Evolutionary conservation across 192 early-diverging fungal genomes (phyloP).

Genomic region (Rhizophagus clarus): DNA sequence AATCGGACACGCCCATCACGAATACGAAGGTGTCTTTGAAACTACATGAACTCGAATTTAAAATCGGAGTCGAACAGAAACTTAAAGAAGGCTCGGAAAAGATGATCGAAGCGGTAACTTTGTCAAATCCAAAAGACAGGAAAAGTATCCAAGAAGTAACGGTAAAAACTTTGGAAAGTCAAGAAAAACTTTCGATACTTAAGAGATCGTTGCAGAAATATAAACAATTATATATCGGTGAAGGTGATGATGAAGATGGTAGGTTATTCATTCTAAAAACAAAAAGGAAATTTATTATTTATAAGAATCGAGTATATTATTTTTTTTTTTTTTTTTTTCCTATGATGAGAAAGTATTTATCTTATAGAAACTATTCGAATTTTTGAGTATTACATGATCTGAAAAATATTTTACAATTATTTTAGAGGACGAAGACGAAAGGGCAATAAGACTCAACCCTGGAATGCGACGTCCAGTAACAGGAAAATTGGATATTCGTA

Average conservation of each 20-base stretch:
- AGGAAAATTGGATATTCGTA: slow-evolving; percentile 69
- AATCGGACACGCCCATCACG: slow-evolving; percentile 66
- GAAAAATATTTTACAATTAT: no score
- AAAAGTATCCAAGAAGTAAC: slow-evolving; percentile 57
- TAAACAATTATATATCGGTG: slow-evolving; percentile 81
- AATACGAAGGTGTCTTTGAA: slow-evolving; percentile 78
- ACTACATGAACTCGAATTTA: slow-evolving; percentile 83
- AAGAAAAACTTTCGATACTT: slow-evolving; percentile 75
- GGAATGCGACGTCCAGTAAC: slow-evolving; percentile 71
- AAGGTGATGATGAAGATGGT: slow-evolving; percentile 75
- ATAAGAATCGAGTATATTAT: background rate
- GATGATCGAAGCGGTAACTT: slow-evolving; percentile 54
- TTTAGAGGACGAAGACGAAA: slow-evolving; percentile 46
- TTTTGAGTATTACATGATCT: no score
- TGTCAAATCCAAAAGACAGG: slow-evolving; percentile 58
- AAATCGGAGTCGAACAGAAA: slow-evolving; percentile 93
- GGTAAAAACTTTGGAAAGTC: slow-evolving; percentile 63
- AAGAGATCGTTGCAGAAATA: slow-evolving; percentile 82
- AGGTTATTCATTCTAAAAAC: background rate
- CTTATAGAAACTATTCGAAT: no score
- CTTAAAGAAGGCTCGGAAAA: slow-evolving; percentile 83
- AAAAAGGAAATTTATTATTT: background rate
- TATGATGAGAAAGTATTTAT: no score
- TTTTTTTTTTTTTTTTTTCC: background rate
- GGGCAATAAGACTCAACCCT: slow-evolving; percentile 52